These are phyloP conservation scores for Exophiala bonariae DNA, from an alignment of 2,329 filamentous ascomycete genomes.

Conservation along the genomic window DNA sequence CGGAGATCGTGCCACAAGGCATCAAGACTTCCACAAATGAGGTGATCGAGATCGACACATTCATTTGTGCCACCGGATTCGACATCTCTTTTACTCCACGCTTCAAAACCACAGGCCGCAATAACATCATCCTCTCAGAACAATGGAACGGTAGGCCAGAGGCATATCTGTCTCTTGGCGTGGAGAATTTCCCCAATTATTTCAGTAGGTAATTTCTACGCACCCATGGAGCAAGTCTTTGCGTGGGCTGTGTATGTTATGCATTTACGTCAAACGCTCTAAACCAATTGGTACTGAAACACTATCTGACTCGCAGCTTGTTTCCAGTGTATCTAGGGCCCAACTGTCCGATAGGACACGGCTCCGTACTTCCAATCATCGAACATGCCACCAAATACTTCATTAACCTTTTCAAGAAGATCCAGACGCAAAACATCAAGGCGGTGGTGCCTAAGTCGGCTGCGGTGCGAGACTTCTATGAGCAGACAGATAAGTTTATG, in stretches of 20 bases:
- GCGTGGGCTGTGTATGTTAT: neutral
- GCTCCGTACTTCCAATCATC: constrained; percentile 29
- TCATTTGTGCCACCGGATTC: constrained; percentile 39
- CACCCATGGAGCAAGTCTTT: constrained; percentile 12
- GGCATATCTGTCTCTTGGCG: constrained; percentile 20
- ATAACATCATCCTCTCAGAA: constrained; percentile 29
- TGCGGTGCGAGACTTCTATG: constrained; percentile 33
- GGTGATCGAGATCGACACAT: constrained; percentile 20
- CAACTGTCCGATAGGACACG: constrained; percentile 29
- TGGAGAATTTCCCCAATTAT: constrained; percentile 29
- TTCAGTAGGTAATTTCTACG: no score
- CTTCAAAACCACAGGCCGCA: constrained; percentile 19
- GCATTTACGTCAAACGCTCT: no score
- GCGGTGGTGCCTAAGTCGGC: constrained; percentile 23
- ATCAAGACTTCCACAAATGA: constrained; percentile 23
- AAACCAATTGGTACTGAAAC: no score
- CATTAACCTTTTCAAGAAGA: constrained; percentile 28
- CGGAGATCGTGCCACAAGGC: constrained; percentile 35
- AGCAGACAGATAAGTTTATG: constrained; percentile 41
- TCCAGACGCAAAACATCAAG: constrained; percentile 22
- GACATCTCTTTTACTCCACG: constrained; percentile 31
- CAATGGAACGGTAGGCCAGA: constrained; percentile 38
- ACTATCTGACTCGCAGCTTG: no score
- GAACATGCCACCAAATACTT: constrained; percentile 27
- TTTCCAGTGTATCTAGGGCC: constrained; percentile 27